Evolutionary conservation across 345 rosid genomes (phyloP).

Genomic region (Eucalyptus erythrocorys): DNA sequence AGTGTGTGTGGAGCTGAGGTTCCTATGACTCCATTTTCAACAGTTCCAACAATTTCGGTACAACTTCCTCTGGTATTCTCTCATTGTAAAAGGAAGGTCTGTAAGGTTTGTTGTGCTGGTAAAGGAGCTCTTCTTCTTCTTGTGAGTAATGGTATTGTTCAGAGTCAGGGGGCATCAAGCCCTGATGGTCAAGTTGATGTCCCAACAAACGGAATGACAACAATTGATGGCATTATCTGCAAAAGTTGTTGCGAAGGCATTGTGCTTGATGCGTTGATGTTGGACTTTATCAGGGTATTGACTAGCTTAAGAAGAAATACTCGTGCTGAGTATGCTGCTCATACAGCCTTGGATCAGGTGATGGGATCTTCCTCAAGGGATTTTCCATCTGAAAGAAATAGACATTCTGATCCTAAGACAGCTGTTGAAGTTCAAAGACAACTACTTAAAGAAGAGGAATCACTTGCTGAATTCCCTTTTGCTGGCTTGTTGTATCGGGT

Average conservation of each 20-base stretch:
- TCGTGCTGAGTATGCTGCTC: conserved; percentile 57
- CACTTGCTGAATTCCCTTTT: conserved; percentile 90
- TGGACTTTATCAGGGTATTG: conserved; percentile 84
- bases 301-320: conserved; percentile 62
- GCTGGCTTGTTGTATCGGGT: conserved; percentile 82
- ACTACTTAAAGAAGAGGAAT: conserved; percentile 54
- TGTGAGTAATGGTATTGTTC: conserved; percentile 17
- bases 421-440: conserved; percentile 21
- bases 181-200: conserved; percentile 45
- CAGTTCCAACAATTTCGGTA: conserved; percentile 25
- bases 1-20: conserved; percentile 48
- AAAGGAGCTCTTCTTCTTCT: conserved; percentile 81
- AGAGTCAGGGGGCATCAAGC: conserved; percentile 46
- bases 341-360: conserved; percentile 51
- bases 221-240: conserved; percentile 53
- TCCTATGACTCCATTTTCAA: conserved; percentile 15
- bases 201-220: conserved; percentile 30
- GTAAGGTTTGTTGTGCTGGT: conserved; percentile 85
- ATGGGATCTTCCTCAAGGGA: conserved; percentile 33
- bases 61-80: conserved; percentile 41
- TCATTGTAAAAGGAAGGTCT: conserved; percentile 62
- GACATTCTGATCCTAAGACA: conserved; percentile 13
- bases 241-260: conserved; percentile 58
- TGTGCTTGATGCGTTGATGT: conserved; percentile 63
- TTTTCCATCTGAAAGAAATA: conserved; percentile 21